Conservation (phyloP, 2,329 filamentous ascomycete species). For the Diaporthe australafricana region DNA sequence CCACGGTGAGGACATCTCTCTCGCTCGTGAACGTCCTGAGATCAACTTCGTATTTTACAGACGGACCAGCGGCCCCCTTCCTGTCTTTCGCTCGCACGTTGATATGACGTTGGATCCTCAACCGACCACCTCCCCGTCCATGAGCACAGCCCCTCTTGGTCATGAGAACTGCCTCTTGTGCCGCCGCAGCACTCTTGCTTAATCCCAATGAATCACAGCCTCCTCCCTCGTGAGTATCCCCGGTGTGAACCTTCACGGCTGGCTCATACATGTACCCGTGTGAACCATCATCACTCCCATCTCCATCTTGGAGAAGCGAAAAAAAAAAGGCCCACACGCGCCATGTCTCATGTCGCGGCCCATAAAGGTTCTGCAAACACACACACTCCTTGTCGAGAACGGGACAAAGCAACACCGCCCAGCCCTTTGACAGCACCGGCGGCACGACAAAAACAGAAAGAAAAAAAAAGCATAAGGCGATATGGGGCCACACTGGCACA, state of each 20-base stretch:
- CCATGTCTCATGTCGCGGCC: not conserved
- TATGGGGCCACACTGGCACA: too few species aligned
- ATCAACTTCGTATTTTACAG: not conserved
- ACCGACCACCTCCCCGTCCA: not conserved
- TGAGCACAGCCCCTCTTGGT: not conserved
- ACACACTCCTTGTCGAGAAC: not conserved
- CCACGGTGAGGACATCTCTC: not conserved
- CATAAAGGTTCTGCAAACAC: conserved; percentile 1
- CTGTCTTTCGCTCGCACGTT: not conserved
- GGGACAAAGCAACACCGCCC: not conserved
- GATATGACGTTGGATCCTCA: not conserved
- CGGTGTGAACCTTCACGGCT: too few species aligned
- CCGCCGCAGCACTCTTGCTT: not conserved
- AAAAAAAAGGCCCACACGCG: not conserved
- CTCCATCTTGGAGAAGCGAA: not conserved
- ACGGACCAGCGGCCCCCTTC: not conserved
- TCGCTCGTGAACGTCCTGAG: not conserved
- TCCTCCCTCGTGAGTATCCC: not conserved
- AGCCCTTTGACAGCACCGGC: not conserved
- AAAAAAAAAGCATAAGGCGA: not conserved
- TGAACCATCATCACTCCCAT: not conserved
- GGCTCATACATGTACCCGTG: not conserved
- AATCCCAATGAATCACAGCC: not conserved
- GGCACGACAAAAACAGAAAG: not conserved
- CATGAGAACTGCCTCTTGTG: not conserved